These are phyloP conservation scores for Mallotus japonicus DNA, from an alignment of 441 rosid genomes.

Conservation along the genomic window DNA sequence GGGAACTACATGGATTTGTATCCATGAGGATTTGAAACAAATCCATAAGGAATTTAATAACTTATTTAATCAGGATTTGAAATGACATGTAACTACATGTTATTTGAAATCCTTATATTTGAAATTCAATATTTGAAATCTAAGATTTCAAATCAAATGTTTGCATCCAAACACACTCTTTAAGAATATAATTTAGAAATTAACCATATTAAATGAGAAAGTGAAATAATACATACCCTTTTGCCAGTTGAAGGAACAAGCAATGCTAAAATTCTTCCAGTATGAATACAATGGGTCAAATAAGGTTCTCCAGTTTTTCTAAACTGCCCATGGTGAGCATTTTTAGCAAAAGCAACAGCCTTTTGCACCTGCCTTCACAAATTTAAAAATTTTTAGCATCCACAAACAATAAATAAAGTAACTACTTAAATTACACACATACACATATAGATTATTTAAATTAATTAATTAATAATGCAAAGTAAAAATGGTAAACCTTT, in stretches of 20 bases:
- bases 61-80: too few species aligned
- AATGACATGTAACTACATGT: too few species aligned
- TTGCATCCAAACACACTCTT: too few species aligned
- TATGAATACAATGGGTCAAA: conserved; percentile 65
- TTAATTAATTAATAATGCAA: neutral
- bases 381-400: conserved; percentile 29
- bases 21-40: too few species aligned
- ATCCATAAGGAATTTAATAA: too few species aligned
- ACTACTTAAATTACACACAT: neutral
- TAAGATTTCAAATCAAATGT: too few species aligned
- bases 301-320: conserved; percentile 75
- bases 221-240: conserved; percentile 35
- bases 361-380: conserved; percentile 78
- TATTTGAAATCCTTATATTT: too few species aligned
- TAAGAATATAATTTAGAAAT: too few species aligned
- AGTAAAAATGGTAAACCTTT: conserved; percentile 49
- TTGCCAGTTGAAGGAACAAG: conserved; percentile 61
- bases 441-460: conserved; percentile 5
- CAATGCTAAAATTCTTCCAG: conserved; percentile 63
- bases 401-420: conserved; percentile 10
- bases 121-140: too few species aligned
- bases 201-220: too few species aligned
- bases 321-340: conserved; percentile 65
- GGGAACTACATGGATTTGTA: too few species aligned
- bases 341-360: conserved; percentile 72